phyloP scores from a whole-genome alignment of 2,329 filamentous ascomycete species.

The Aureobasidium sp. region DNA sequence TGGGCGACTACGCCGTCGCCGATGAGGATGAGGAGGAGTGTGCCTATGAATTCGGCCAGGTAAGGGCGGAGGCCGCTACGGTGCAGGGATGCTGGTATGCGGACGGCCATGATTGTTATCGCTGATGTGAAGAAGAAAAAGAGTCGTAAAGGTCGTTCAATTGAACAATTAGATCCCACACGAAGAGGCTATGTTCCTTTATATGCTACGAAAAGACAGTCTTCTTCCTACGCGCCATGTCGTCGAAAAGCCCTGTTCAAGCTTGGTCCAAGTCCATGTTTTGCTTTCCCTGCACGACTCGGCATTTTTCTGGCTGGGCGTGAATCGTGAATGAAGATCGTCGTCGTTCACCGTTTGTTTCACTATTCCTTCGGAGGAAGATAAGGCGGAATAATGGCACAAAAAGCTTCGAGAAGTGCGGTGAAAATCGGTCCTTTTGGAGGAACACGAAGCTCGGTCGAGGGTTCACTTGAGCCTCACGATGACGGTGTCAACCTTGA shows the following conservation, averaged over 20 bases:
- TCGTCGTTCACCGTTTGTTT: conserved; percentile 4
- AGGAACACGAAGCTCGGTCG: background rate
- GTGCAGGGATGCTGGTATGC: background rate
- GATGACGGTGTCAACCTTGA: background rate
- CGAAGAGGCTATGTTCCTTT: background rate
- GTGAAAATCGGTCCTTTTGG: conserved; percentile 8
- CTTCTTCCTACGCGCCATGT: background rate
- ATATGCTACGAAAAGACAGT: background rate
- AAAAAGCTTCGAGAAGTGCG: background rate
- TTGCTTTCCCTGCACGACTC: background rate
- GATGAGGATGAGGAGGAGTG: conserved; percentile 6
- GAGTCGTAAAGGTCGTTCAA: background rate
- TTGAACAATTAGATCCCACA: background rate
- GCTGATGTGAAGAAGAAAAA: too few relatives aligned
- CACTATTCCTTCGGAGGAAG: background rate
- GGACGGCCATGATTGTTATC: background rate
- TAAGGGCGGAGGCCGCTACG: background rate
- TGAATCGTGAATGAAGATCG: background rate
- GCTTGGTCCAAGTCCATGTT: conserved; percentile 4
- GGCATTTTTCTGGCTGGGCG: background rate
- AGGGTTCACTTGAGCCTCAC: background rate
- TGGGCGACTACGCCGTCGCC: conserved; percentile 9
- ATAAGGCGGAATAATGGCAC: background rate
- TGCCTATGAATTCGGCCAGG: conserved; percentile 7
- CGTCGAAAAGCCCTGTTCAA: background rate